Evolutionary conservation across 331 rosid genomes (phyloP), one percentile per base, ranked within the genome.

Genomic region (Arachis monticola): DNA sequence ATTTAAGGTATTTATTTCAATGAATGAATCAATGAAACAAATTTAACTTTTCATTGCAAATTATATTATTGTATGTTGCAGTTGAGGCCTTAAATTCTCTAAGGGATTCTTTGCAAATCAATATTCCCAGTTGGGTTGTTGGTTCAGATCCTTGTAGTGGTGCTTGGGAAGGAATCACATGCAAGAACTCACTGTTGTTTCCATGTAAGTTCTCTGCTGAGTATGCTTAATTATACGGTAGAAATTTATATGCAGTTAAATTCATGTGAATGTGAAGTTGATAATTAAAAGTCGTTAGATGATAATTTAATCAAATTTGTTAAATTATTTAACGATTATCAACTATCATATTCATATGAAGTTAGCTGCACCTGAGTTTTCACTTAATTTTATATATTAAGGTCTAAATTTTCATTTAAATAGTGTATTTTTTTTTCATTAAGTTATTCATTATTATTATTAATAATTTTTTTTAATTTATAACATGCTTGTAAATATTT

Each of bases 71-170:
- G 30, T 65, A 4, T 69, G 3, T 6, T 73, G 83, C 85, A 88
- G 92, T 69, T 42, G 17, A 0, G 12, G 85, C 73, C 14, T 51
- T 86, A 17, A 22, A 1, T 64, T 45, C 87, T 77, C 75, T 88
- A 1, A 66, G 5, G 66, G 1, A 5, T 8, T 32, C 8, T 0
- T 80, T 81, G 85, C 32, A 35, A 44, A 68, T 63, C 30, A 22
- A 31, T 10, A 80, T 81, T 7, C 77, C 73, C 5, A 78, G 3
- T 44, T 86, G 89, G 90, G 63, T 1, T n/a, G 63, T 1, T n/a
- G 75, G 70, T 22, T 44, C 58, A 5, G 86, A 88, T 75, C 87
- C 89, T 75, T 86, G 93, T 65, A 48, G 57, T 10, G 64, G 42
- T 22, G 0, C 4, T 6, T 59, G 90, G 93, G 69, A 55, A 3